These are phyloP conservation scores for Pachysolen tannophilus DNA, from an alignment of 805 yeast genomes.

Conservation along the genomic window DNA sequence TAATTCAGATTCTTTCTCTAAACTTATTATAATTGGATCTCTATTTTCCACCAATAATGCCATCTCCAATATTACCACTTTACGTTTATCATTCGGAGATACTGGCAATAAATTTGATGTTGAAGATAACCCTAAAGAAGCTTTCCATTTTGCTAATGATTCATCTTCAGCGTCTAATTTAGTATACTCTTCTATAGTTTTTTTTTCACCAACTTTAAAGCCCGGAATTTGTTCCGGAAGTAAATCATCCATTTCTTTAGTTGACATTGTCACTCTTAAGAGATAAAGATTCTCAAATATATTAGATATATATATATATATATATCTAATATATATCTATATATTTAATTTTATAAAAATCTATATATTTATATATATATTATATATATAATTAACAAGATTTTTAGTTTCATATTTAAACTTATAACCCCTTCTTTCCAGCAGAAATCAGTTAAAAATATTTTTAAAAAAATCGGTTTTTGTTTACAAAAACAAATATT, in stretches of 20 bases:
- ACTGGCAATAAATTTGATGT: constrained; percentile 47
- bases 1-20: constrained; percentile 56
- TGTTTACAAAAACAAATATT: no score
- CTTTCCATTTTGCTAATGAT: constrained; percentile 86
- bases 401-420: no score
- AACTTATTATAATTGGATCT: constrained; percentile 57
- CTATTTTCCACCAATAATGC: constrained; percentile 62
- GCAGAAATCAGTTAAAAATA: no score
- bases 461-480: no score
- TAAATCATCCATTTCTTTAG: constrained; percentile 40
- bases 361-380: no score
- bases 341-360: no score
- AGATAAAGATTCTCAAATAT: no score
- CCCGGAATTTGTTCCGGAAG: constrained; percentile 57
- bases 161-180: constrained; percentile 85
- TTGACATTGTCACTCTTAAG: constrained; percentile 9
- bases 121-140: constrained; percentile 67
- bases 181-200: constrained; percentile 77
- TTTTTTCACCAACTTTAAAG: constrained; percentile 59
- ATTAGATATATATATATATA: no score
- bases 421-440: no score
- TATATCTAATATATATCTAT: no score
- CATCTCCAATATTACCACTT: constrained; percentile 75
- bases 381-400: no score
- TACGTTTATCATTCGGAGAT: constrained; percentile 62